Conservation (phyloP, 345 rosid species). For the Eutrema heterophyllum region DNA sequence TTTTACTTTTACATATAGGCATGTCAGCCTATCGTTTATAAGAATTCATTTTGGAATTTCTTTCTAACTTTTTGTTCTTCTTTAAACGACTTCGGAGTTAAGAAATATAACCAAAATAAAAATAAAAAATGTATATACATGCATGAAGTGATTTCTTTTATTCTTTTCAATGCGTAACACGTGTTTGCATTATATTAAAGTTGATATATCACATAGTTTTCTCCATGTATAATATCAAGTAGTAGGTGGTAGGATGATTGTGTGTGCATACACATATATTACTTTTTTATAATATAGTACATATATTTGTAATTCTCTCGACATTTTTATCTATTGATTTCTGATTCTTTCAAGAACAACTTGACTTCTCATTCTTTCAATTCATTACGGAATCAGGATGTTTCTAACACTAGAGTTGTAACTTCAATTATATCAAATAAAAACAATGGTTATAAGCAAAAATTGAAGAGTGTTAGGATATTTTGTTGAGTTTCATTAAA, state of each 20-base stretch:
- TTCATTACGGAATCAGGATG: background rate
- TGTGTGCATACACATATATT: constrained; percentile 23
- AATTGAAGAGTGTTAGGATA: background rate
- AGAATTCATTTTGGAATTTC: constrained; percentile 16
- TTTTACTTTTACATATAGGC: constrained; percentile 9
- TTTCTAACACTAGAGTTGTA: background rate
- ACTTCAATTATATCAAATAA: background rate
- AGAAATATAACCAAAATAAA: background rate
- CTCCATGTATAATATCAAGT: constrained; percentile 28
- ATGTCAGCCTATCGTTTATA: constrained; percentile 24
- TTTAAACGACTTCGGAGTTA: background rate
- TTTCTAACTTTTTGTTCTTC: background rate
- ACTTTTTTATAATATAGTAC: background rate
- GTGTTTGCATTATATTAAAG: constrained; percentile 32
- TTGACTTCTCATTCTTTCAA: background rate
- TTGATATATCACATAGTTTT: constrained; percentile 28
- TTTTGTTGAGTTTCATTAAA: background rate
- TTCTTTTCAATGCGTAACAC: constrained; percentile 30
- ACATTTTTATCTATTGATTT: background rate
- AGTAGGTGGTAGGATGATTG: constrained; percentile 32
- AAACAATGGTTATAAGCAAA: background rate
- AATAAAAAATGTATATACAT: background rate
- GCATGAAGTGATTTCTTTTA: background rate
- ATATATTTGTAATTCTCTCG: background rate
- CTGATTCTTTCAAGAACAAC: background rate